A percentile compares a stretch with the other conserved stretches of the same genome.
Evolutionary conservation across 805 yeast genomes (phyloP).

Genomic region (Nakazawaea pomicola): DNA sequence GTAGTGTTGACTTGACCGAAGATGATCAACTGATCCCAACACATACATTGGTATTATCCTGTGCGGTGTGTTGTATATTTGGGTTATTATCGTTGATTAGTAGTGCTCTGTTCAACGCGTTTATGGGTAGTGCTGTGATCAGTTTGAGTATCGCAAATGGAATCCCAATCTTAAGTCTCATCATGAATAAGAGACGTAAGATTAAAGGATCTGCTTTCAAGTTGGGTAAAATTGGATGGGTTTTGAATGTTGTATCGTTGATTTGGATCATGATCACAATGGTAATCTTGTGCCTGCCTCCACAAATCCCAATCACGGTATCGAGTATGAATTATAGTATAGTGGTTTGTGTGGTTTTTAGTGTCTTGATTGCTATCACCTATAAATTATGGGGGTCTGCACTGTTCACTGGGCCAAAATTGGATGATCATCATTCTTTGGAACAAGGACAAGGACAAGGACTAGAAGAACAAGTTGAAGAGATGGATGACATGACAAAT

Average conservation of each 20-base stretch:
- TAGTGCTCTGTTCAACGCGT: conserved; percentile 73
- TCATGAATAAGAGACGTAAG: conserved; percentile 54
- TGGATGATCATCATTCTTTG: conserved; percentile 27
- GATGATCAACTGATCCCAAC: conserved; percentile 61
- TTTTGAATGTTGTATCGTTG: conserved; percentile 53
- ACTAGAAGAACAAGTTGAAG: neutral
- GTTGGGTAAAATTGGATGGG: conserved; percentile 58
- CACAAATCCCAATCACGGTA: conserved; percentile 49
- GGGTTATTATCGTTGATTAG: conserved; percentile 67
- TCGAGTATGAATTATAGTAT: conserved; percentile 60
- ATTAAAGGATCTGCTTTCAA: conserved; percentile 67
- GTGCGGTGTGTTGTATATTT: conserved; percentile 52
- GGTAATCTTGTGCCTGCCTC: conserved; percentile 65
- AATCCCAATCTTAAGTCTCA: conserved; percentile 62
- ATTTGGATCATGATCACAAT: conserved; percentile 56
- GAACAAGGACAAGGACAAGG: no score
- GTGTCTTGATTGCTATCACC: conserved; percentile 41
- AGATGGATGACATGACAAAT: conserved; percentile 1
- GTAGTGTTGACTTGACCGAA: conserved; percentile 50
- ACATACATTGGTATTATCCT: conserved; percentile 62
- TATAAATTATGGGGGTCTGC: conserved; percentile 58
- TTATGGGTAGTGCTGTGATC: conserved; percentile 77
- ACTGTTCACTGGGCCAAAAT: conserved; percentile 60
- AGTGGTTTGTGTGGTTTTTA: conserved; percentile 48
- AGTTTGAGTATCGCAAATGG: conserved; percentile 72